Base-by-base conservation (phyloP, 176 grass and related monocot species). In the Cenchrus purpureus region DNA sequence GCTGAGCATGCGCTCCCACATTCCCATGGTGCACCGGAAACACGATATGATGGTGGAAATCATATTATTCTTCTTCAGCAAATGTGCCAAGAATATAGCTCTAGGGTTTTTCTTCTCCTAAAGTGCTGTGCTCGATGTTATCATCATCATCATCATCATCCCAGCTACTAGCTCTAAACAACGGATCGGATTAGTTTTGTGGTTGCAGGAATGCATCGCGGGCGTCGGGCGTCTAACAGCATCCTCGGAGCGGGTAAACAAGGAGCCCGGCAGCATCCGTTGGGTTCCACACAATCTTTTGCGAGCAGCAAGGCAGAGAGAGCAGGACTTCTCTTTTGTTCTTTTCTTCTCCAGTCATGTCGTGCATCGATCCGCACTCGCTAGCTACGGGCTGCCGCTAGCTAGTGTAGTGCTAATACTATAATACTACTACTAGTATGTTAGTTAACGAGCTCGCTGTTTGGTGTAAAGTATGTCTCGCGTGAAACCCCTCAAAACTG, bases 311-410 rank as follows among this genome's bases (percentile, higher is more conserved):
- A 84, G 25, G 92, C 25, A 25, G 25, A 25, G 25, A 25, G 25
- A 94, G 81, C 71, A 84, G 25, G 92, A 94, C 90, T 94, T 94
- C 85, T 90, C 84, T 90, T 92, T 97, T 97, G 92, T 94, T 97
- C 62, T 85, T 73, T 89, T 94, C 82, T 80, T 78, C 88, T 60
- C 88, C 12, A 67, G 81, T 10, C 62, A 48, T 76, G 85, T 83
- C 74, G 77, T 76, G 48, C 78, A 73, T 68, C 82, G 48, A 25
- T 59, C 40, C 74, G 73, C 66, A 8, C 54, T 72, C 55, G 7
- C 42, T 53, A 55, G 7, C 42, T 53, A 55, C 77, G 42, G 19
- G 12, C 45, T 25, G 7, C 1, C 22, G 28, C 32, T 54, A 25
- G 25, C 25, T 25, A 25, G 25, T 25, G 25, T 25, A 25, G 25